A percentile compares a stretch with the other conserved stretches of the same genome.
Evolutionary conservation across 768 basidiomycete species (phyloP).

Genomic region (Lactarius akahatsu): DNA sequence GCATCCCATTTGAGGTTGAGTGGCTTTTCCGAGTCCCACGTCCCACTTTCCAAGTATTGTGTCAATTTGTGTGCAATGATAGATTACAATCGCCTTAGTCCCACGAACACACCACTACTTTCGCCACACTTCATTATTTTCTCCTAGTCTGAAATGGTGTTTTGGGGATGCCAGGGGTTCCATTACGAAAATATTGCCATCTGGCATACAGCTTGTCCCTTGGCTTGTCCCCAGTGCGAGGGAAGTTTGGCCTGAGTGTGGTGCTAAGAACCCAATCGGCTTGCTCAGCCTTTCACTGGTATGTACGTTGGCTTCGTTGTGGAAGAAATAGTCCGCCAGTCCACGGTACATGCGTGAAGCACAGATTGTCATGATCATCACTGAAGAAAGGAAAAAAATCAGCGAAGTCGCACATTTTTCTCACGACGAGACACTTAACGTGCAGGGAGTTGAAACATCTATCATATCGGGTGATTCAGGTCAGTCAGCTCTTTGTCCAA

Average conservation of each 20-base stretch:
- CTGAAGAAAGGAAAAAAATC: not conserved
- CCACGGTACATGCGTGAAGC: slow-evolving; percentile 8
- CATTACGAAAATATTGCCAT: not conserved
- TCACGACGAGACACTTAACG: not conserved
- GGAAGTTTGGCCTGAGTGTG: not conserved
- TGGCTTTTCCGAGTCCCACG: no score
- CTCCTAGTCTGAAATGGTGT: not conserved
- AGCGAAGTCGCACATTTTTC: not conserved
- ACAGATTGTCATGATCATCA: not conserved
- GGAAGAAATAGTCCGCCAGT: not conserved
- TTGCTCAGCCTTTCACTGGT: not conserved
- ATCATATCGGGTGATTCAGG: not conserved
- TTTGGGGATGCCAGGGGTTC: not conserved
- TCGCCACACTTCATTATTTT: not conserved
- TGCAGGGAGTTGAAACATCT: slow-evolving; percentile 16
- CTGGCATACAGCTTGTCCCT: not conserved
- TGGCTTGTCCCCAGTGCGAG: not conserved
- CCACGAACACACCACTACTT: not conserved
- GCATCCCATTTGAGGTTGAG: no score
- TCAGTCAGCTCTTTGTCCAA: not conserved
- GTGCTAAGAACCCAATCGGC: not conserved
- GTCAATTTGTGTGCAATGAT: no score
- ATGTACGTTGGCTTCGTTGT: not conserved
- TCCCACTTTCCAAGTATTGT: not conserved
- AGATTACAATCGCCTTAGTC: no score